Evolutionary conservation across 1,284 basidiomycete species (phyloP).

Genomic region (Meira miltonrushii): DNA sequence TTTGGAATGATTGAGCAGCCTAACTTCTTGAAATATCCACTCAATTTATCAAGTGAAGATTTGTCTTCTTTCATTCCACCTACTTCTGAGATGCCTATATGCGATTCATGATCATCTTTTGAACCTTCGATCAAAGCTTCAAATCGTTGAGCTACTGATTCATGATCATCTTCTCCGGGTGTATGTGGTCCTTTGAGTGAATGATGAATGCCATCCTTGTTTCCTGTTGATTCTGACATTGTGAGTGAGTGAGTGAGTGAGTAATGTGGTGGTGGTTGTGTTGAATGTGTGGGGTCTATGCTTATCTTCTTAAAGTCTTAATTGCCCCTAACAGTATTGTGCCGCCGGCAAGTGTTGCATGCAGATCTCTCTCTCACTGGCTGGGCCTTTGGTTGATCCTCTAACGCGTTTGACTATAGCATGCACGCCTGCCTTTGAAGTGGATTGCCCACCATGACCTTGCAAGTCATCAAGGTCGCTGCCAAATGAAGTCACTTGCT

Average conservation of each 20-base stretch:
- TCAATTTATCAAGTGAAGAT: background rate
- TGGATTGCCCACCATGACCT: too few species aligned
- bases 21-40: background rate
- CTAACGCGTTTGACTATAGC: too few species aligned
- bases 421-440: too few species aligned
- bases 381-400: too few species aligned
- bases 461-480: too few species aligned
- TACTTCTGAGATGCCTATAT: background rate
- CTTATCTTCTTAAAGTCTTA: background rate
- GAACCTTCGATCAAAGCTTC: conserved; percentile 4
- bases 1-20: background rate
- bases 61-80: background rate
- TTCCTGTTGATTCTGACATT: background rate
- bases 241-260: background rate
- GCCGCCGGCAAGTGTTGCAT: too few species aligned
- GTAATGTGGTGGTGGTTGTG: background rate
- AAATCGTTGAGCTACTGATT: background rate
- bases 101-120: conserved; percentile 3
- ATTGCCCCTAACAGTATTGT: too few species aligned
- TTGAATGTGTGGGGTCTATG: background rate
- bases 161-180: conserved; percentile 2
- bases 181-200: background rate
- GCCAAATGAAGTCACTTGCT: too few species aligned
- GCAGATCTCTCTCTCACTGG: too few species aligned
- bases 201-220: background rate